A percentile compares a stretch with the other conserved stretches of the same genome.
phyloP scores from a whole-genome alignment of 352 stramenopile genomes.

The Phytophthora cryptogea region DNA sequence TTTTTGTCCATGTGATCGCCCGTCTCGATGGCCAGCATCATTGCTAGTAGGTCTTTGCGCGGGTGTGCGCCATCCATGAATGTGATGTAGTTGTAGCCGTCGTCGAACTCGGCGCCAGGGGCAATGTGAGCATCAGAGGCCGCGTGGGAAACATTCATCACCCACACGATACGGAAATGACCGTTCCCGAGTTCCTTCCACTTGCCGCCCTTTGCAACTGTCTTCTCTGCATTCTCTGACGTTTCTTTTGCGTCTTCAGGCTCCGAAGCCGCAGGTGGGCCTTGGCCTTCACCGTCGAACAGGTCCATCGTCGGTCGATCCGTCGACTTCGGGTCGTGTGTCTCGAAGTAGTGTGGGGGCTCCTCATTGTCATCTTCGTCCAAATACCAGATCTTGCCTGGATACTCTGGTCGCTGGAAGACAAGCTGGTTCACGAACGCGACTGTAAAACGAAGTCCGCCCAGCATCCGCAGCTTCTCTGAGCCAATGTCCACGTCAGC shows the following conservation, averaged over 20 bases:
- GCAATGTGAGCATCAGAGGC: conserved; percentile 53
- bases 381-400: conserved; percentile 65
- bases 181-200: conserved; percentile 52
- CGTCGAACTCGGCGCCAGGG: conserved; percentile 51
- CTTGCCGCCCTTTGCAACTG: conserved; percentile 12
- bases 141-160: conserved; percentile 67
- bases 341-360: conserved; percentile 44
- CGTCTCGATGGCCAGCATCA: conserved; percentile 58
- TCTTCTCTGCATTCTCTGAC: conserved; percentile 4
- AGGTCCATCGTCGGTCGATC: conserved; percentile 49
- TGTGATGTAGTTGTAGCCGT: conserved; percentile 70
- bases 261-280: conserved; percentile 8
- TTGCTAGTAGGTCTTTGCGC: conserved; percentile 42
- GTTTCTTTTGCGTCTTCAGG: conserved; percentile 2
- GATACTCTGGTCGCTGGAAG: conserved; percentile 54
- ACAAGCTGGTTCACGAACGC: conserved; percentile 62
- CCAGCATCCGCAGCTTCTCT: conserved; percentile 71
- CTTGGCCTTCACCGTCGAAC: conserved; percentile 39
- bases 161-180: conserved; percentile 65
- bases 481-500: conserved; percentile 83
- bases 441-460: conserved; percentile 68
- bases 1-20: conserved; percentile 54
- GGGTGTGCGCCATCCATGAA: conserved; percentile 45
- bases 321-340: conserved; percentile 33
- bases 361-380: conserved; percentile 40